Evolutionary conservation across 768 basidiomycete genomes (phyloP).

Genomic region (Xerocomus potaroensis): DNA sequence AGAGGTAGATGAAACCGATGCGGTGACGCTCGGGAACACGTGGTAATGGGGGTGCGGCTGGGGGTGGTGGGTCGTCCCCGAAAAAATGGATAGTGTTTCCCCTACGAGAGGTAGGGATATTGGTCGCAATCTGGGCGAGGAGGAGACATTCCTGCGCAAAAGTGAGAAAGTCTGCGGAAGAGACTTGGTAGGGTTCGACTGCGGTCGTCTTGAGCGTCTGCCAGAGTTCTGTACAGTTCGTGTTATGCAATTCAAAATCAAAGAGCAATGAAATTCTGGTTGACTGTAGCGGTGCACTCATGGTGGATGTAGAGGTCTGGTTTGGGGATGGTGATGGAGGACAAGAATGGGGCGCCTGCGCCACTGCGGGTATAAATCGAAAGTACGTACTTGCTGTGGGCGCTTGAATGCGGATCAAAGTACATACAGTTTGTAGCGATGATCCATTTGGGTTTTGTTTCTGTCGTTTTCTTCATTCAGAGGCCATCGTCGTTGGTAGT

Average conservation of each 20-base stretch:
- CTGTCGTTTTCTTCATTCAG: too few relatives aligned
- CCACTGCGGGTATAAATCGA: constrained; percentile 9
- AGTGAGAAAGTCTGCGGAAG: constrained; percentile 16
- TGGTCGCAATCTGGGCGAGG: constrained; percentile 19
- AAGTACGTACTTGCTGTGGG: constrained; percentile 18
- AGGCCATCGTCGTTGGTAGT: too few relatives aligned
- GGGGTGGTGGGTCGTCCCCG: too few relatives aligned
- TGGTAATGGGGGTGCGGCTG: too few relatives aligned
- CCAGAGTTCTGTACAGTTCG: constrained; percentile 18
- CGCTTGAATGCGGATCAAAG: background rate
- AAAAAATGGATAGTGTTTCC: too few relatives aligned
- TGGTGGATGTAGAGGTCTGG: background rate
- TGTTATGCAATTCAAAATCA: too few relatives aligned
- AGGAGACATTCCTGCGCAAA: constrained; percentile 31
- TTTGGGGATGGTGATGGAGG: background rate
- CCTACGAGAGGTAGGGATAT: background rate
- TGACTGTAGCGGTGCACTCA: constrained; percentile 10
- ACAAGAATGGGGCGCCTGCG: constrained; percentile 2
- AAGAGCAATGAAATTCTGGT: constrained; percentile 10
- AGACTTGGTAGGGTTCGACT: constrained; percentile 27
- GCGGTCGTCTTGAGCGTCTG: constrained; percentile 17
- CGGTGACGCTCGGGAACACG: background rate
- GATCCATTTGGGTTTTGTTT: background rate
- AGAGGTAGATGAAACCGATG: constrained; percentile 28
- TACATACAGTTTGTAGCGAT: background rate